Base-by-base conservation (phyloP, 208 protist genomes). In the Novymonas esmeraldas region DNA sequence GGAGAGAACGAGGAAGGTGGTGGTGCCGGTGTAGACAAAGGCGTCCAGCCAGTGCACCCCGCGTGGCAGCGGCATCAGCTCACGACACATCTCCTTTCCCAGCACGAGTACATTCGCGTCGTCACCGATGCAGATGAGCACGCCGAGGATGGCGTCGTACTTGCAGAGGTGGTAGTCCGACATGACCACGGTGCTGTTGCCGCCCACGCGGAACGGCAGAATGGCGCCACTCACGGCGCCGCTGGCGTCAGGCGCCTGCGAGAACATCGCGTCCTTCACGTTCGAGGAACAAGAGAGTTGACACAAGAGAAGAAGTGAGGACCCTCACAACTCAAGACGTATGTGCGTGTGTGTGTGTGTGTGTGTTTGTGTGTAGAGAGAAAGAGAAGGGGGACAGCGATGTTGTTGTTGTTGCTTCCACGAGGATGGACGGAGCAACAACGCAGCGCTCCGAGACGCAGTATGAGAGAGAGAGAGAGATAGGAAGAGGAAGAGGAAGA, bases 151-250 rank as follows among this genome's bases (percentile, higher is more conserved):
- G 28, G 89, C 76, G 58, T 95, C 89, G 62, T 90, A 88, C 44
- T 67, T 77, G 65, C 82, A 90, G 11, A 95, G 64, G 71, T 95
- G 89, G 68, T 91, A 95, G 78, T 90, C 84, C 0, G 84, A 84
- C 84, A 87, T 84, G 20, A 90, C 84, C 13, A 83, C 71, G 13
- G 84, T 84, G 70, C 78, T 85, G 67, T 84, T 81, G 42, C 74
- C 68, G 14, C 67, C 67, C 22, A 87, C 34, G 28, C 72, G 73
- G 61, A 87, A 87, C 51, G 75, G 73, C 34, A 67, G 59, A 10
- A 66, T 36, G 20, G 22, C 55, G 22, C 63, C 61, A 41, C 31
- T 36, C 16, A 20, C 48, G 13, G 44, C 66, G 14, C 52, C 39
- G 6, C 34, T 20, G 0, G 45, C 44, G 29, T 29, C 29, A 16